These are phyloP conservation scores for Phaseolus lunatus DNA, from an alignment of 306 rosid species.

Conservation along the genomic window DNA sequence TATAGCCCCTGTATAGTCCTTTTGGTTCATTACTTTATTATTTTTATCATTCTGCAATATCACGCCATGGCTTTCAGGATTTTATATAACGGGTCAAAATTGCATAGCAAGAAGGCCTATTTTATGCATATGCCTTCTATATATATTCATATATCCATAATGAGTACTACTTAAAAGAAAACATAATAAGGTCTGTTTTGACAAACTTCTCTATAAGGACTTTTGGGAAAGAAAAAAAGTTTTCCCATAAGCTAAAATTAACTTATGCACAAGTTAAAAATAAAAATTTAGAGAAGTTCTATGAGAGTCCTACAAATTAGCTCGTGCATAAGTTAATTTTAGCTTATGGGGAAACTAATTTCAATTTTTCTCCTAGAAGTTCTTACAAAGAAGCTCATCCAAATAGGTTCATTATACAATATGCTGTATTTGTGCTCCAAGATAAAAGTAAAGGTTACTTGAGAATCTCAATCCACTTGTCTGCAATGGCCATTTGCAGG, in stretches of 20 bases:
- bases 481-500: conserved; percentile 96
- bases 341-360: too few species aligned
- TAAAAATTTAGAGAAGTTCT: too few species aligned
- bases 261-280: too few species aligned
- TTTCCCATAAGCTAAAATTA: too few species aligned
- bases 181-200: neutral
- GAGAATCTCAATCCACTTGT: conserved; percentile 98
- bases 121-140: conserved; percentile 6
- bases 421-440: conserved; percentile 25
- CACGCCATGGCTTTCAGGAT: conserved; percentile 9
- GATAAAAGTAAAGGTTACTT: conserved; percentile 59
- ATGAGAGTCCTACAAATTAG: too few species aligned
- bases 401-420: neutral
- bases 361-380: too few species aligned
- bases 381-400: too few species aligned
- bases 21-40: conserved; percentile 10
- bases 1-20: too few species aligned
- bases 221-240: too few species aligned
- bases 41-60: conserved; percentile 17
- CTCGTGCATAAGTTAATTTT: too few species aligned
- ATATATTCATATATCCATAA: conserved; percentile 14
- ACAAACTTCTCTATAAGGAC: too few species aligned
- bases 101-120: too few species aligned
- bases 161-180: conserved; percentile 35
- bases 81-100: neutral